Evolutionary conservation across 495 filamentous ascomycete species (phyloP).

Genomic region (Bacidia rubella): DNA sequence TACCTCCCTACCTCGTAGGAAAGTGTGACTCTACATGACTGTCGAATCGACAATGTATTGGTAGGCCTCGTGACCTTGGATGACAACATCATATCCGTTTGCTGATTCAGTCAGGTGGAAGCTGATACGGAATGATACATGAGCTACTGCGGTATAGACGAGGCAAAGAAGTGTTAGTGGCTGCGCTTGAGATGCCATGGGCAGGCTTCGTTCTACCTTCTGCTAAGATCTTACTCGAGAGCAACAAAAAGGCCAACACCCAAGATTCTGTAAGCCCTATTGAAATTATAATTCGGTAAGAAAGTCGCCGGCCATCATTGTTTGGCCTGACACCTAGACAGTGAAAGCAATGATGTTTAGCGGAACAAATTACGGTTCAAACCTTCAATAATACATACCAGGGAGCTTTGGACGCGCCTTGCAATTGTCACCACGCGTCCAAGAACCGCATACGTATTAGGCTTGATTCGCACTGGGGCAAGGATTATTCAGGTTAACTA

Average conservation of each 20-base stretch:
- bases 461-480: slow-evolving; percentile 38
- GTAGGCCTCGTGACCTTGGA: slow-evolving; percentile 41
- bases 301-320: too few relatives aligned
- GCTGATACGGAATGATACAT: slow-evolving; percentile 46
- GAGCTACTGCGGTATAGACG: slow-evolving; percentile 34
- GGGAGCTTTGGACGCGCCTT: slow-evolving; percentile 33
- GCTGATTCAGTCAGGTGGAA: slow-evolving; percentile 46
- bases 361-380: slow-evolving; percentile 45
- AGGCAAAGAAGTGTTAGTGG: slow-evolving; percentile 29
- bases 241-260: too few relatives aligned
- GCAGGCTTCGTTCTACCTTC: slow-evolving; percentile 17
- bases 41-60: slow-evolving; percentile 42
- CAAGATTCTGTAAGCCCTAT: too few relatives aligned
- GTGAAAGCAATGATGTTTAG: slow-evolving; percentile 52
- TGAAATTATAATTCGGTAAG: too few relatives aligned
- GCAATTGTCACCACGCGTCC: slow-evolving; percentile 50
- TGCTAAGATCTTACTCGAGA: slow-evolving; percentile 38
- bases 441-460: slow-evolving; percentile 56
- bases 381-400: slow-evolving; percentile 33
- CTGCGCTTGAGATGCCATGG: slow-evolving; percentile 5
- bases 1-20: too few relatives aligned
- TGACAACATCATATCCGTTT: slow-evolving; percentile 20
- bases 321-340: too few relatives aligned
- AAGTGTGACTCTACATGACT: too few relatives aligned
- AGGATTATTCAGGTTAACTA: slow-evolving; percentile 24